phyloP scores from a whole-genome alignment of 345 rosid genomes.

The Sisymbrium altissimum region DNA sequence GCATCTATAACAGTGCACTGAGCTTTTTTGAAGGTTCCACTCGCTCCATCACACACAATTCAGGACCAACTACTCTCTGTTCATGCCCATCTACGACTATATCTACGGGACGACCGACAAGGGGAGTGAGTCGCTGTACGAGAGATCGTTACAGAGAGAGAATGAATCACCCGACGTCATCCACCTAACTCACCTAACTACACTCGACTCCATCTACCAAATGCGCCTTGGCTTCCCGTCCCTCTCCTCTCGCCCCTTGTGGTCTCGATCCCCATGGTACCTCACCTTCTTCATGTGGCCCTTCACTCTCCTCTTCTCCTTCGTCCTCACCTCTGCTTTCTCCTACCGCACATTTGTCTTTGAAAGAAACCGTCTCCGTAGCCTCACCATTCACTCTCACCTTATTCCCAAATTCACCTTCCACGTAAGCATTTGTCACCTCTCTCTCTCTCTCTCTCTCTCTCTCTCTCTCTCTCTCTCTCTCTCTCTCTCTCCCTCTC shows the following conservation, averaged over 20 bases:
- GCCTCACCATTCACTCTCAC: slow-evolving; percentile 57
- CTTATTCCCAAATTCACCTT: slow-evolving; percentile 51
- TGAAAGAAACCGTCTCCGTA: slow-evolving; percentile 47
- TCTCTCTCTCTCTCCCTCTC: too few species aligned
- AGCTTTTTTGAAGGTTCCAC: slow-evolving; percentile 42
- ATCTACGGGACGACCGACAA: slow-evolving; percentile 48
- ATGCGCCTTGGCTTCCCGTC: slow-evolving; percentile 50
- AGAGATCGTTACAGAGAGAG: slow-evolving; percentile 32
- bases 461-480: not conserved
- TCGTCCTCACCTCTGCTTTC: slow-evolving; percentile 34
- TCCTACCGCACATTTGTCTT: slow-evolving; percentile 45
- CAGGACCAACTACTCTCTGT: slow-evolving; percentile 56
- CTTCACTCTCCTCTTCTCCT: slow-evolving; percentile 38
- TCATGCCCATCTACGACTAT: slow-evolving; percentile 62
- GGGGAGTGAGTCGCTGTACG: slow-evolving; percentile 32
- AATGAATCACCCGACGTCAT: slow-evolving; percentile 58
- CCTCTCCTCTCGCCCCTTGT: slow-evolving; percentile 51
- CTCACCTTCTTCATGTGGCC: slow-evolving; percentile 51
- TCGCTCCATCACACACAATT: slow-evolving; percentile 65
- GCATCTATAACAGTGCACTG: not conserved
- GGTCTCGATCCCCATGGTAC: slow-evolving; percentile 39
- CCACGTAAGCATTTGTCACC: slow-evolving; percentile 46
- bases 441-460: too few species aligned
- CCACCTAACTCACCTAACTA: slow-evolving; percentile 59
- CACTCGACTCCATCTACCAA: slow-evolving; percentile 55